A percentile compares a stretch with the other conserved stretches of the same genome.
Evolutionary conservation across 2,329 filamentous ascomycete genomes (phyloP).

Genomic region (Chrysosporium queenslandicum): DNA sequence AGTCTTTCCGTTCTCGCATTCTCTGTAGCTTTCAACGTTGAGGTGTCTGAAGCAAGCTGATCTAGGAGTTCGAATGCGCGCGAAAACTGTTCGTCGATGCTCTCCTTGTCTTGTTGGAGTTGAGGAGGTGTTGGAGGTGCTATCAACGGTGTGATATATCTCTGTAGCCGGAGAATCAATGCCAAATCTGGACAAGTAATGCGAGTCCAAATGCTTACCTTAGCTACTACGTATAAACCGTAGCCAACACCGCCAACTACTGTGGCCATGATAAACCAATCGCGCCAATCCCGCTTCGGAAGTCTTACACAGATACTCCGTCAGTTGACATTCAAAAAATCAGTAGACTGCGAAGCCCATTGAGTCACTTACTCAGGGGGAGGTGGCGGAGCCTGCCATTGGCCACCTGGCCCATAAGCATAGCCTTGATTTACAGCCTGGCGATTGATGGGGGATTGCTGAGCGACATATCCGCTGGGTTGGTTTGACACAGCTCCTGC

Average conservation of each 20-base stretch:
- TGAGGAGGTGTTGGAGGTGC: slow-evolving; percentile 89
- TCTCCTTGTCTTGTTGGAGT: slow-evolving; percentile 84
- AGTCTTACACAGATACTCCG: slow-evolving; percentile 30
- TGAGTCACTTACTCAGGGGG: slow-evolving; percentile 43
- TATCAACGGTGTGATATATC: slow-evolving; percentile 84
- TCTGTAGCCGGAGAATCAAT: slow-evolving; percentile 40
- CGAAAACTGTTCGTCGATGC: slow-evolving; percentile 87
- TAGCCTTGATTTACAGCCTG: slow-evolving; percentile 37
- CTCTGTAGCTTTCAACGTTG: slow-evolving; percentile 77
- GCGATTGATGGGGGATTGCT: slow-evolving; percentile 29
- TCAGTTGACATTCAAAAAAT: not conserved
- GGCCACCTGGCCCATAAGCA: slow-evolving; percentile 43
- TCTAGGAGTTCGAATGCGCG: slow-evolving; percentile 85
- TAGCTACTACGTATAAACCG: slow-evolving; percentile 76
- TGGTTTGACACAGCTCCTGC: slow-evolving; percentile 39
- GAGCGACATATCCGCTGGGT: slow-evolving; percentile 37
- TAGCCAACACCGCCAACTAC: slow-evolving; percentile 84
- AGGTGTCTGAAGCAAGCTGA: slow-evolving; percentile 82
- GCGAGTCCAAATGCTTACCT: slow-evolving; percentile 46
- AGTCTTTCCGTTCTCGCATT: slow-evolving; percentile 71
- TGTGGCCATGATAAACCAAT: slow-evolving; percentile 99
- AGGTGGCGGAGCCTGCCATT: slow-evolving; percentile 43
- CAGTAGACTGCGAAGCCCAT: not conserved
- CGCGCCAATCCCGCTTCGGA: slow-evolving; percentile 85
- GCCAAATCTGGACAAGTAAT: not conserved